phyloP scores from a whole-genome alignment of 768 basidiomycete genomes.

The Dictyophora rubrovolvata region DNA sequence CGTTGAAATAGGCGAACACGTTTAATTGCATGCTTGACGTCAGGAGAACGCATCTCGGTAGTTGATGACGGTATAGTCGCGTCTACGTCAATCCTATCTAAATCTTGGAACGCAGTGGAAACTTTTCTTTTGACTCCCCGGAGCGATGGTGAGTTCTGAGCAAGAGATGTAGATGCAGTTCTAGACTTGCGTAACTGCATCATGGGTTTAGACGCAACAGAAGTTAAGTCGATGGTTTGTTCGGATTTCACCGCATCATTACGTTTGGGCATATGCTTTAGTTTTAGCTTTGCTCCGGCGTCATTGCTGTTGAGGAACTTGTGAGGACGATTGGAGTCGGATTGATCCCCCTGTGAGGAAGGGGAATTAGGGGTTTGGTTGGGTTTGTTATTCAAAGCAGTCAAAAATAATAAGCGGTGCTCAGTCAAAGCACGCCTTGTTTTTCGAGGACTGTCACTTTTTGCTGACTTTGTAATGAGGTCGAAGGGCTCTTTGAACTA shows the following conservation, averaged over 20 bases:
- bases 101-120: constrained; percentile 3
- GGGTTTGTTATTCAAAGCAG: constrained; percentile 6
- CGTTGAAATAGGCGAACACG: constrained; percentile 61
- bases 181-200: neutral
- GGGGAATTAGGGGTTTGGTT: neutral
- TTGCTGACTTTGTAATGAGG: constrained; percentile 38
- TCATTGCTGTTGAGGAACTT: neutral
- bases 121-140: constrained; percentile 3
- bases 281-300: neutral
- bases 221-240: neutral
- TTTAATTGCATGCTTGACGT: constrained; percentile 34
- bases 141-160: neutral
- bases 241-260: neutral
- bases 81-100: constrained; percentile 9
- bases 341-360: neutral
- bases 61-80: constrained; percentile 4
- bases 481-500: constrained; percentile 58
- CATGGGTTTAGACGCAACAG: neutral
- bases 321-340: neutral
- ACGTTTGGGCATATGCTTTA: neutral
- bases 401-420: constrained; percentile 35
- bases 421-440: constrained; percentile 53
- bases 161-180: neutral
- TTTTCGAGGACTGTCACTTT: constrained; percentile 40
- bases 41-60: constrained; percentile 3